Conservation (phyloP, 2,329 filamentous ascomycete genomes). For the Elsinoe fawcettii region DNA sequence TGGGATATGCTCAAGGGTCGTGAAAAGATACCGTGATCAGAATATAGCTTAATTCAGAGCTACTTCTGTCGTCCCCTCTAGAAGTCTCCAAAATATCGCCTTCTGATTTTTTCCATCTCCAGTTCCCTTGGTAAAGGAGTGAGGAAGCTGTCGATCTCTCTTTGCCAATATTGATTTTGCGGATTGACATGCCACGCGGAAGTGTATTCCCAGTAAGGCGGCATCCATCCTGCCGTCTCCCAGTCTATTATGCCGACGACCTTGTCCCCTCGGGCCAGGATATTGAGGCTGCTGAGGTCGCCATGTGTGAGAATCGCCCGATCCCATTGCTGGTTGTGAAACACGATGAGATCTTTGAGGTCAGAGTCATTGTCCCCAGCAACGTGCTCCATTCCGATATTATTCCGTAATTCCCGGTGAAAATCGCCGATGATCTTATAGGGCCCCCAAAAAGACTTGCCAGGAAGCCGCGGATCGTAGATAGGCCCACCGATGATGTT, state of each 20-base stretch:
- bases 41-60: too few relatives aligned
- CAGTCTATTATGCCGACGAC: constrained; percentile 43
- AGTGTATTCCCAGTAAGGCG: constrained; percentile 42
- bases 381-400: too few relatives aligned
- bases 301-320: constrained; percentile 41
- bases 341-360: background rate
- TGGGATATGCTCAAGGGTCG: too few relatives aligned
- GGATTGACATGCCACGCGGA: constrained; percentile 36
- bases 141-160: constrained; percentile 31
- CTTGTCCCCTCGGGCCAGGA: constrained; percentile 35
- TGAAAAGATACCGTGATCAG: too few relatives aligned
- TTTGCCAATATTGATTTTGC: constrained; percentile 33
- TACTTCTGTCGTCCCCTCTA: background rate
- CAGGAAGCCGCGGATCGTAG: too few relatives aligned
- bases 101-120: constrained; percentile 35
- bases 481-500: too few relatives aligned
- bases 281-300: constrained; percentile 42
- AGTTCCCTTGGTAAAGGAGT: constrained; percentile 32
- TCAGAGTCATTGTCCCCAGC: too few relatives aligned
- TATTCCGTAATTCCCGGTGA: too few relatives aligned
- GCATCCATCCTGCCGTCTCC: constrained; percentile 44
- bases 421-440: too few relatives aligned
- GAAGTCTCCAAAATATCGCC: constrained; percentile 15
- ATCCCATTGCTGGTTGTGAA: constrained; percentile 13
- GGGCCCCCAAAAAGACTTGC: too few relatives aligned